phyloP scores from a whole-genome alignment of 306 rosid genomes.

The Lathyrus aphaca region DNA sequence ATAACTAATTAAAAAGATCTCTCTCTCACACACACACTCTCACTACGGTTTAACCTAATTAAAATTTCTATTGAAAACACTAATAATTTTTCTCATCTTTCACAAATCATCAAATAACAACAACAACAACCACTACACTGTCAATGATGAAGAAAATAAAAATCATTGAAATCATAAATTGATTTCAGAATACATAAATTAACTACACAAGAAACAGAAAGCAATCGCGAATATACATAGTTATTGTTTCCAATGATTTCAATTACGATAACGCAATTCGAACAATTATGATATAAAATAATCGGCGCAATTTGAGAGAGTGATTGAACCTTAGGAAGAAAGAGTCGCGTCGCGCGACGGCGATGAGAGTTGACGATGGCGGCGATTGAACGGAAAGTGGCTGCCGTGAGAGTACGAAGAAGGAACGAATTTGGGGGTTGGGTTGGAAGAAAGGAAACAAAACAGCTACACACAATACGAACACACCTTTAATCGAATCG shows the following conservation, averaged over 20 bases:
- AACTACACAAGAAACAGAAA: constrained; percentile 11
- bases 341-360: constrained; percentile 15
- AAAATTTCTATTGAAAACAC: neutral
- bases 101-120: constrained; percentile 9
- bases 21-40: constrained; percentile 34
- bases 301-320: constrained; percentile 8
- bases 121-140: constrained; percentile 27
- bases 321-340: constrained; percentile 25
- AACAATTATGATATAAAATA: constrained; percentile 9
- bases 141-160: neutral
- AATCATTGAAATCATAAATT: constrained; percentile 29
- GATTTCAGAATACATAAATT: neutral
- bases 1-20: constrained; percentile 32
- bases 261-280: constrained; percentile 26
- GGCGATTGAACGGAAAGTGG: constrained; percentile 40
- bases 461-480: neutral
- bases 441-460: constrained; percentile 42
- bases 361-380: constrained; percentile 21
- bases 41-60: constrained; percentile 31
- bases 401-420: constrained; percentile 16
- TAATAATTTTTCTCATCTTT: neutral
- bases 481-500: constrained; percentile 27
- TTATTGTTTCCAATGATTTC: constrained; percentile 1
- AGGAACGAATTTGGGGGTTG: constrained; percentile 9
- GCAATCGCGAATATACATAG: constrained; percentile 9